Conservation (phyloP, 2,329 filamentous ascomycete genomes). For the Talaromyces sp. region DNA sequence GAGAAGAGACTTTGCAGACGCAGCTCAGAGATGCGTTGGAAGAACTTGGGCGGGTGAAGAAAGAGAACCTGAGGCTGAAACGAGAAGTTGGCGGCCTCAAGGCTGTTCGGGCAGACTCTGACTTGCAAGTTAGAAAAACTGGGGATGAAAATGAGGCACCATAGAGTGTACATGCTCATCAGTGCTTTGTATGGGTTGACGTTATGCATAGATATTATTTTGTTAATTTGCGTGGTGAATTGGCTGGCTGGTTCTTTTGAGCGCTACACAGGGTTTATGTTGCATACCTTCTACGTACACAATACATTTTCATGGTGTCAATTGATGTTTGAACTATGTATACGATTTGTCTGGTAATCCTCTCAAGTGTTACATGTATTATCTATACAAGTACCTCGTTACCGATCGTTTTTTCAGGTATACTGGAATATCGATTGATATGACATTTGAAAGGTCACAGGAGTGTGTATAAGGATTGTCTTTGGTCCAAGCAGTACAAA, state of each 20-base stretch:
- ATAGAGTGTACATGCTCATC: background rate
- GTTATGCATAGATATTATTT: slow-evolving; percentile 4
- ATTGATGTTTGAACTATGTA: background rate
- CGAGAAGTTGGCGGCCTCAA: slow-evolving; percentile 71
- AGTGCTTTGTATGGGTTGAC: background rate
- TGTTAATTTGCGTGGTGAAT: background rate
- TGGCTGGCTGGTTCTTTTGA: background rate
- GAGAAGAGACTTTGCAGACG: slow-evolving; percentile 69
- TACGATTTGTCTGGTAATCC: background rate
- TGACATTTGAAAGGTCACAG: background rate
- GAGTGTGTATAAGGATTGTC: background rate
- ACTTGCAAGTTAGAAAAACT: slow-evolving; percentile 19
- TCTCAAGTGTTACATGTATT: no score
- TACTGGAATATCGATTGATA: background rate
- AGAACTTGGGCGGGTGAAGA: slow-evolving; percentile 69
- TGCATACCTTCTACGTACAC: background rate
- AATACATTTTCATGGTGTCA: background rate
- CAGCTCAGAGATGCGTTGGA: slow-evolving; percentile 69
- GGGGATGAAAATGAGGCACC: slow-evolving; percentile 18
- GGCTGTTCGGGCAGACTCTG: slow-evolving; percentile 36
- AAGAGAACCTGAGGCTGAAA: slow-evolving; percentile 78
- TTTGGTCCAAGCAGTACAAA: background rate
- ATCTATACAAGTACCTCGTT: background rate
- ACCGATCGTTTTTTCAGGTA: background rate
- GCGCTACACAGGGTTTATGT: background rate